Base-by-base conservation (phyloP, 768 basidiomycete genomes). In the Punctularia strigosozonata region DNA sequence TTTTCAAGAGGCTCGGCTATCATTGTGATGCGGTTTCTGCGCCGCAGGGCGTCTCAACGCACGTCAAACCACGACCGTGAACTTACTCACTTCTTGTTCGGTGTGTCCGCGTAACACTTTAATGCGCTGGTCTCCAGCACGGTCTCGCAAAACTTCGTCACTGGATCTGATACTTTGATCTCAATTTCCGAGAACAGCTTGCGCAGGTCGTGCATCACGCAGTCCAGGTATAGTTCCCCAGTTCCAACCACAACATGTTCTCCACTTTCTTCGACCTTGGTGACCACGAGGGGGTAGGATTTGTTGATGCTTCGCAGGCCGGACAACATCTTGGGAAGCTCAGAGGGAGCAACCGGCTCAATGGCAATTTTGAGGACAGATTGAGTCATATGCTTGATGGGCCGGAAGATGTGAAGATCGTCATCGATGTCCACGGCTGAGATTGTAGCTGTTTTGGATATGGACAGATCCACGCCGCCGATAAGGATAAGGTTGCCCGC, bases 151-250 rank as follows among this genome's bases (percentile, higher is more conserved):
- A 99, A 99, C 55, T 90, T 89, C 13, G 91, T 94, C 26, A 98
- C 91, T 2, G 95, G 95, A 65, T 99, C 95, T 18, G 94, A 98
- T 12, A 98, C 91, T 67, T 99, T 99, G 70, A 99, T 97, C 69
- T 99, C 95, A 49, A 98, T 95, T 66, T 99, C 95, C 22, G 91
- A 80, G 63, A 94, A 99, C 43, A 98, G 54, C 44, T 72, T 75
- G 44, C 95, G 71, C 37, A 99, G 62, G 60, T 99, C 95, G 52
- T 99, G 94, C 80, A 99, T 80, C 32, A 94, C 85, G 46, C 84
- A 94, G 56, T 99, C 95, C 50, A 99, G 67, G 61, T 94, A 98
- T 37, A 99, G 65, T 55, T 99, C 95, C 36, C 95, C 95, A 2
- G 95, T 97, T 38, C 95, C 95, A 46, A 98, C 78, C 44, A 99